Base-by-base conservation (phyloP, 352 stramenopile genomes). In the Phytophthora ramorum region DNA sequence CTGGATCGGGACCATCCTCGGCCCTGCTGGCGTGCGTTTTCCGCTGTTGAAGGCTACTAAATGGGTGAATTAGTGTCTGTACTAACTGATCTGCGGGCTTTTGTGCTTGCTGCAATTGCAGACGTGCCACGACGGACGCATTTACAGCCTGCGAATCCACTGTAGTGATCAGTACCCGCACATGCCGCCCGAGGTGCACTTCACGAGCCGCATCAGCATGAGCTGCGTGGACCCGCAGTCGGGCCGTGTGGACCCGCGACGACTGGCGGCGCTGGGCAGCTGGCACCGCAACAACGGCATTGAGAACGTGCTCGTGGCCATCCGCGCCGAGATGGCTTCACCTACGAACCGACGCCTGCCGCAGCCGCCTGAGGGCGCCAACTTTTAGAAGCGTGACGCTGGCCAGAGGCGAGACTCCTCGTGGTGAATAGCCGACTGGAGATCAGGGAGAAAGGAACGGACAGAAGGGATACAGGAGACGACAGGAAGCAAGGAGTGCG, bases 131-230 rank as follows among this genome's bases (percentile, higher is more conserved):
- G 97, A 99, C 58, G 91, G 92, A 53, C 92, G 96, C 59, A 98
- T 99, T 67, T 99, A 99, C 80, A 97, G 97, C 66, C 83, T 99
- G 50, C 87, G 90, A 63, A 95, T 98, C 71, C 87, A 97, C 76
- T 98, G 93, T 73, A 95, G 91, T 52, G 89, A 97, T 62, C 81
- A 96, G 37, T 99, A 99, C 73, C 97, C 97, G n/a, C 84, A 97
- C 51, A 65, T 90, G 30, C 96, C 97, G 37, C 97, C 97, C 7
- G 79, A 96, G 46, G 92, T 99, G 22, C 87, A 89, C 41, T 99
- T 99, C 79, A 95, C 98, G 57, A 98, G 94, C 58, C 95, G 95
- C 72, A 98, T 99, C 79, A 99, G 99, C 82, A 98, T 99, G 89
- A 93, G 73, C 56, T 99, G 94, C 74, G 97, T 99, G 63, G 95